Base-by-base conservation (phyloP, 2,329 filamentous ascomycete genomes). In the Berkeleyomyces rouxiae region DNA sequence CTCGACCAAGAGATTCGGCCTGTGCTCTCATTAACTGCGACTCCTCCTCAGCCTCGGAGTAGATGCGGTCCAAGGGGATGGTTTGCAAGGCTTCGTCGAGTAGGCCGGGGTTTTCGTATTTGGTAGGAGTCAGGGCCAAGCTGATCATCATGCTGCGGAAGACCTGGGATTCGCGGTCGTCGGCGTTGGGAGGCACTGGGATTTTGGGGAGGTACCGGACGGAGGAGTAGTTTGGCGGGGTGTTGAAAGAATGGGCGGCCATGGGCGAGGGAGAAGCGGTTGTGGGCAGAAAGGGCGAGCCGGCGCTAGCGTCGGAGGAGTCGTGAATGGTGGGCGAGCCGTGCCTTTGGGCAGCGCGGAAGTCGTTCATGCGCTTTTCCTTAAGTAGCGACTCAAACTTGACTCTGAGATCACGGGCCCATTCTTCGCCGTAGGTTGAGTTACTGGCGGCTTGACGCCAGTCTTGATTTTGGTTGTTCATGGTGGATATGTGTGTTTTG, bases 81-180 rank as follows among this genome's bases (percentile, higher is more conserved):
- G 84, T 83, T 66, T 88, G 83, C 16, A 99, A 77, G 3, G 92
- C 93, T 72, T 97, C 92, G 71, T 99, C 93, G 61, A 99, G 77
- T 9, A 97, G 77, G 43, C 93, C 93, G 0, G 93, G 92, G 73
- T 99, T 97, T 74, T 99, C 93, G 76, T 95, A 99, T 72, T 92
- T 93, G 23, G 86, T 87, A 16, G 93, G 93, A 55, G 90, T 96
- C 64, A 87, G 80, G 13, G 92, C 96, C 23, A 97, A 76, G 23
- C 88, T 90, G 67, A 95, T 82, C 53, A 97, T 80, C 65, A 95
- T 81, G 74, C 87, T 95, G 68, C 87, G 81, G 69, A 91, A 90
- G 68, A 88, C 88, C 65, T 87, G 79, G 0, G 86, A 87, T 23
- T 81, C 78, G 62, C 80, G 75, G 72, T 92, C 87, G 69, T 74